Percentiles rank a stretch among this genome's conserved stretches.
Evolutionary conservation across 768 basidiomycete genomes (phyloP).

Genomic region (Tephrocybe sp.): DNA sequence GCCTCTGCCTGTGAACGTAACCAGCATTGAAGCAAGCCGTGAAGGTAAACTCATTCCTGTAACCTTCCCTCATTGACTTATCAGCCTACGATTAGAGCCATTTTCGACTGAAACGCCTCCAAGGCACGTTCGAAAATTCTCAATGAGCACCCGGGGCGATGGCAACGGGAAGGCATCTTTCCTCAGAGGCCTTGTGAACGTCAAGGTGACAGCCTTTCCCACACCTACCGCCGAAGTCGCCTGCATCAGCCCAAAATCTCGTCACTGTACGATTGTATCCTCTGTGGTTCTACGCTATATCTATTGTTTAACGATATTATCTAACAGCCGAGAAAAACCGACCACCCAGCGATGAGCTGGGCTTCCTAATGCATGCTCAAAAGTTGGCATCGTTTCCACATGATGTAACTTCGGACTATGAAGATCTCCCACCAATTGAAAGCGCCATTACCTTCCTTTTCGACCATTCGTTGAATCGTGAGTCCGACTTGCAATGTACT

Average conservation of each 20-base stretch:
- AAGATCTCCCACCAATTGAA: conserved; percentile 2
- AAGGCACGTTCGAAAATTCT: conserved; percentile 3
- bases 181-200: conserved; percentile 11
- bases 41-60: no score
- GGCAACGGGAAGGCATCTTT: conserved; percentile 9
- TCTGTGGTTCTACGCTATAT: not conserved
- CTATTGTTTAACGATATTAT: not conserved
- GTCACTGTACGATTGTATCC: conserved; percentile 10
- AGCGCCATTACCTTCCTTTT: conserved; percentile 12
- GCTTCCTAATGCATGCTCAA: conserved; percentile 5
- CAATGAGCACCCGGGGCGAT: conserved; percentile 2
- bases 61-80: no score
- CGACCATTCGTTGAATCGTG: conserved; percentile 14
- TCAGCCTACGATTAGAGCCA: not conserved
- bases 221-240: conserved; percentile 7
- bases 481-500: no score
- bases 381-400: conserved; percentile 8
- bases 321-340: conserved; percentile 5
- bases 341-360: conserved; percentile 3
- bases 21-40: no score
- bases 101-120: not conserved
- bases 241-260: conserved; percentile 1
- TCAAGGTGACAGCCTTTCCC: conserved; percentile 4
- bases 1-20: no score
- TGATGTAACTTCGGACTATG: conserved; percentile 1